Evolutionary conservation across 371 early-diverging fungal species (phyloP), one percentile per base, ranked within the genome.

Genomic region (Mortierella sp.): DNA sequence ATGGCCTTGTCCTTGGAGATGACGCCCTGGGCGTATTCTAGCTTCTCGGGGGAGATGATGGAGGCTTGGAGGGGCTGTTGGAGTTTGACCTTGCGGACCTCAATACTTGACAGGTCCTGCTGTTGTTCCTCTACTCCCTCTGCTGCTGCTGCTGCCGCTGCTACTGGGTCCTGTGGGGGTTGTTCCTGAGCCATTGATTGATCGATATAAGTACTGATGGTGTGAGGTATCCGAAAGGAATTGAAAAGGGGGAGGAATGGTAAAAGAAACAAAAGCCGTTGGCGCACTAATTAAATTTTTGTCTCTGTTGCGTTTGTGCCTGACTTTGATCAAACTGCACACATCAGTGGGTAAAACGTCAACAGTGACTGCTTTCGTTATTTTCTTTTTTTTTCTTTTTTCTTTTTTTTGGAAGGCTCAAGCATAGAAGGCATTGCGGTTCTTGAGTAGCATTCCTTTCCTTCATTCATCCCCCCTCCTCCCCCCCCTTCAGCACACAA

Each of bases 1-100:
- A 90, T 87, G 70, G 90, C 92, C 43, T 81, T 90, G 83, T 96
- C 96, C 71, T 90, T 90, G 8, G 89, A 89, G 63, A 96, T 91
- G n/a, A 93, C 87, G 56, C 91, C 90, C 48, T 93, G 84, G 4
- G 96, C 95, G 54, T 90, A 88, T 60, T 91, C 79, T 4, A 94
- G 79, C 77, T 91, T 91, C 7, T 90, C 84, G 46, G 92, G 90
- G 0, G 77, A 48, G 29, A 84, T 74, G 48, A 82, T 35, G 43
- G 85, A 81, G 1, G 72, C 60, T 46, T 74, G 77, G 3, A 86
- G 78, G n/a, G 87, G 87, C n/a, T 86, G 77, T 2, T 75, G 78
- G 3, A 86, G 80, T 29, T 73, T 79, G 8, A 71, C 65, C 24
- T 81, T 80, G 41, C 87, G 87, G 41, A 75, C 82, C 16, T 86